Evolutionary conservation across 208 protist species (phyloP), one percentile per base, ranked within the genome.

Genomic region (Tritrichomonas foetus): DNA sequence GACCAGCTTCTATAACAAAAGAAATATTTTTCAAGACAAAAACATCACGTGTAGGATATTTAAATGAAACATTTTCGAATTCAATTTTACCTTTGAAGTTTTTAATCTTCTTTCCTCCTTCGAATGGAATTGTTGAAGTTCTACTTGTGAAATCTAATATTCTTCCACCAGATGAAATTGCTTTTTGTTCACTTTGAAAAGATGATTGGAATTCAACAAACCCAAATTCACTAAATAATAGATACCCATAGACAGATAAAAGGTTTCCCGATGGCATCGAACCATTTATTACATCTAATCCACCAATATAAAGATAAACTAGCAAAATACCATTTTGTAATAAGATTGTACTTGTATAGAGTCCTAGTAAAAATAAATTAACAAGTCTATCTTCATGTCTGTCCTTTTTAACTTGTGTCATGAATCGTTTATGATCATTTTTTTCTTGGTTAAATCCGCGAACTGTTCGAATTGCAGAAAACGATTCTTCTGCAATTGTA

Each of bases 401-500:
- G 16, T 25, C 47, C 33, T 89, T 47, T 13, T 57, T 2, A 27
- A 20, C 13, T 1, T 13, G 14, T n/a, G 33, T 39, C 8, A n/a
- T 5, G 27, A 89, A 89, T 57, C 78, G 44, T 22, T 89, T 3
- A 36, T 33, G 33, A 44, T 89, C 78, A 22, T 33, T 33, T 9
- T 89, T 47, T 89, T 89, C 78, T 20, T 47, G 5, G 47, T 89
- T 89, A n/a, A 84, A 94, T 16, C 75, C 93, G 47, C 66, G 22
- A 14, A 94, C 93, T 30, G 93, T 94, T 66, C 93, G 30, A 84
- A 94, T 89, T 20, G 50, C 1, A 44, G 93, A 94, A 20, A 94
- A 89, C 44, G 93, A 72, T 89, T 94, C 93, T 53, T 94, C 93
- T 55, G 93, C 93, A 78, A 94, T 89, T 55, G 75, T 89, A 14